Percentiles rank a stretch among this genome's conserved stretches.
phyloP scores from a whole-genome alignment of 179 eudicot genomes.

The Patellifolia procumbens region DNA sequence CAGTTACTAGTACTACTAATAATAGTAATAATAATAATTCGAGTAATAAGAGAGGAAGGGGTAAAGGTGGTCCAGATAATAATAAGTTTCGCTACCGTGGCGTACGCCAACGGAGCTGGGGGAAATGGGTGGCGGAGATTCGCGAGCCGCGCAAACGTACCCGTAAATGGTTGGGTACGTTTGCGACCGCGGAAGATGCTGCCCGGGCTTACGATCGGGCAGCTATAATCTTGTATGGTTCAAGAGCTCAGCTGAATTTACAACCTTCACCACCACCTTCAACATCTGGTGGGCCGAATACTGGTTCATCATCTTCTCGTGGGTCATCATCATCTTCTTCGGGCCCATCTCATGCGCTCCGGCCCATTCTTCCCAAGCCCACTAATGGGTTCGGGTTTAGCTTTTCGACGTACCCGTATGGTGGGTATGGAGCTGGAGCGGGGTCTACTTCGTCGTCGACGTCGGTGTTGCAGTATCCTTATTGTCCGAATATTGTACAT shows the following conservation, averaged over 20 bases:
- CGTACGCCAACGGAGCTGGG: slow-evolving; percentile 94
- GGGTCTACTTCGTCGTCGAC: slow-evolving; percentile 22
- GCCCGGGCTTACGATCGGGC: slow-evolving; percentile 97
- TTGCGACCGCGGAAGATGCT: slow-evolving; percentile 92
- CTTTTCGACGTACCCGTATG: neutral
- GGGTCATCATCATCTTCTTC: slow-evolving; percentile 39
- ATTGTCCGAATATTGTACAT: slow-evolving; percentile 41
- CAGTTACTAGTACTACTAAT: too few species aligned
- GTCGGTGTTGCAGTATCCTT: slow-evolving; percentile 29
- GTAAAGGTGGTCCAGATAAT: slow-evolving; percentile 89
- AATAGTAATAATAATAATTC: neutral
- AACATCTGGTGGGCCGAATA: slow-evolving; percentile 12
- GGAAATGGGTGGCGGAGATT: slow-evolving; percentile 97
- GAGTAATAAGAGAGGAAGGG: slow-evolving; percentile 37
- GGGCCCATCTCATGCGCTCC: slow-evolving; percentile 45
- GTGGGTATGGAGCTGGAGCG: slow-evolving; percentile 1
- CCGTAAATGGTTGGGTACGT: slow-evolving; percentile 91
- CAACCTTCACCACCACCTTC: slow-evolving; percentile 39
- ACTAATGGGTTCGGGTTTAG: slow-evolving; percentile 44
- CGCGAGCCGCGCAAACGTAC: slow-evolving; percentile 81
- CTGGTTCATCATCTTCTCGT: slow-evolving; percentile 33
- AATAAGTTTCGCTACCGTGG: slow-evolving; percentile 76
- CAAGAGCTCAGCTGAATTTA: slow-evolving; percentile 80
- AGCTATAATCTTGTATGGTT: slow-evolving; percentile 68
- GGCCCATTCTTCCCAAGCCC: slow-evolving; percentile 66